phyloP scores from a whole-genome alignment of 2,329 filamentous ascomycete species.

The Fusarium continuum region DNA sequence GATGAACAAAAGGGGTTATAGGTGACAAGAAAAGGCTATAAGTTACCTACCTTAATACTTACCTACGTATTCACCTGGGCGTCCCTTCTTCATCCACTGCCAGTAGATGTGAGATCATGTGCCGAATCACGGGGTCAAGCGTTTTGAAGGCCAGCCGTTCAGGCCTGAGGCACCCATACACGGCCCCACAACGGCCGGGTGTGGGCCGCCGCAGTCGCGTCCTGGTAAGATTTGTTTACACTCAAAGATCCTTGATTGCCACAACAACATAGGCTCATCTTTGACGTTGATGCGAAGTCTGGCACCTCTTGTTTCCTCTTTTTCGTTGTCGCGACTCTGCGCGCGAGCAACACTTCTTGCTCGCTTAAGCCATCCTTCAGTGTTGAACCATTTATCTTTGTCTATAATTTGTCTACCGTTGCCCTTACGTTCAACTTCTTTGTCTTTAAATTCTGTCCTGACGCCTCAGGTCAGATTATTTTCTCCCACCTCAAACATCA shows the following conservation, averaged over 20 bases:
- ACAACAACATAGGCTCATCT: slow-evolving; percentile 44
- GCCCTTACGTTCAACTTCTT: slow-evolving; percentile 22
- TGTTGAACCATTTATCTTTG: slow-evolving; percentile 19
- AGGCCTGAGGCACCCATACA: slow-evolving; percentile 38
- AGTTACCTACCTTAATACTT: too few relatives aligned
- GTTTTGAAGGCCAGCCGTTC: neutral
- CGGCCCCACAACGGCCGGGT: slow-evolving; percentile 29
- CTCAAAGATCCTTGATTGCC: slow-evolving; percentile 35
- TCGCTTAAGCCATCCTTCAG: slow-evolving; percentile 28
- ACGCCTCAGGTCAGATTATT: slow-evolving; percentile 28
- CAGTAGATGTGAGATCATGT: slow-evolving; percentile 13
- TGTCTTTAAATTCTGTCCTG: slow-evolving; percentile 32
- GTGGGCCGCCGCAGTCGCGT: slow-evolving; percentile 35
- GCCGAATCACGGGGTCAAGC: slow-evolving; percentile 25
- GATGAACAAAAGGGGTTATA: neutral
- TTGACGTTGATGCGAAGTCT: slow-evolving; percentile 38
- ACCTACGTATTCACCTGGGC: neutral
- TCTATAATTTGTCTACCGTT: slow-evolving; percentile 35
- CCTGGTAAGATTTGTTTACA: slow-evolving; percentile 46
- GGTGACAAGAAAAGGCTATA: neutral
- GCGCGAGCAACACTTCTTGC: slow-evolving; percentile 33
- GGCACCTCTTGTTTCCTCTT: slow-evolving; percentile 37
- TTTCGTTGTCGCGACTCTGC: slow-evolving; percentile 40
- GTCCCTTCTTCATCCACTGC: neutral
- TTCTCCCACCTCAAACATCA: slow-evolving; percentile 13